A percentile compares a stretch with the other conserved stretches of the same genome.
These are phyloP conservation scores for Cladosporium colombiae DNA, from an alignment of 2,329 filamentous ascomycete species.

Conservation along the genomic window DNA sequence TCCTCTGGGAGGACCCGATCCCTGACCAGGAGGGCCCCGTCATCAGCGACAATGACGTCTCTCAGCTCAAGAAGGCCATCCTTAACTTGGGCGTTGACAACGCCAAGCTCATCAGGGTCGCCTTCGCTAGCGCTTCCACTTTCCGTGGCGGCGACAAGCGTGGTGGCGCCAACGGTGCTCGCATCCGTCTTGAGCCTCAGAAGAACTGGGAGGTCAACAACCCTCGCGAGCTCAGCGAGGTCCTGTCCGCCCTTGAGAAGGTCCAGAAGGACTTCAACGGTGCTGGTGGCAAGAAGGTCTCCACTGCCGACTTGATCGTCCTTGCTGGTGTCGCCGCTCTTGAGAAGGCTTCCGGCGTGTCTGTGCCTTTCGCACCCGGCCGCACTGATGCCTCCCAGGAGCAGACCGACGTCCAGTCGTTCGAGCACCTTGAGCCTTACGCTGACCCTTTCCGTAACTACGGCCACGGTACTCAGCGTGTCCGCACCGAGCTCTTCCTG, in stretches of 20 bases:
- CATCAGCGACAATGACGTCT: constrained; percentile 63
- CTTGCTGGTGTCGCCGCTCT: constrained; percentile 70
- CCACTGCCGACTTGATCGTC: constrained; percentile 76
- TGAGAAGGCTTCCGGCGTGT: constrained; percentile 67
- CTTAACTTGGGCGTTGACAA: constrained; percentile 62
- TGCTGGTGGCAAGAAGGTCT: constrained; percentile 67
- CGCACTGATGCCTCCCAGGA: constrained; percentile 71
- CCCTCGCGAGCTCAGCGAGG: constrained; percentile 63
- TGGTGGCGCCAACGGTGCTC: constrained; percentile 77
- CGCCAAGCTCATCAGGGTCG: constrained; percentile 63
- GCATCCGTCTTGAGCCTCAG: constrained; percentile 72
- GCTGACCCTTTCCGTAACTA: constrained; percentile 83
- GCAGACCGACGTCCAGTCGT: constrained; percentile 67
- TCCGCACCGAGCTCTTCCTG: constrained; percentile 67
- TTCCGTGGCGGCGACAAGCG: constrained; percentile 79
- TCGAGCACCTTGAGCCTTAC: constrained; percentile 65
- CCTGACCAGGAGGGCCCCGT: constrained; percentile 60
- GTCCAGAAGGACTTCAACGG: constrained; percentile 68
- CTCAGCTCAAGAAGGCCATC: constrained; percentile 68
- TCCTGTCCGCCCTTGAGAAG: constrained; percentile 62
- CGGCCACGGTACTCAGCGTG: constrained; percentile 61
- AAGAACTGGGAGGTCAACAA: constrained; percentile 72
- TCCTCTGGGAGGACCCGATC: constrained; percentile 76
- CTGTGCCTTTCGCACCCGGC: constrained; percentile 72
- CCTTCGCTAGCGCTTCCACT: constrained; percentile 70